Evolutionary conservation across 306 rosid species (phyloP).

Genomic region (Luffa acutangula): DNA sequence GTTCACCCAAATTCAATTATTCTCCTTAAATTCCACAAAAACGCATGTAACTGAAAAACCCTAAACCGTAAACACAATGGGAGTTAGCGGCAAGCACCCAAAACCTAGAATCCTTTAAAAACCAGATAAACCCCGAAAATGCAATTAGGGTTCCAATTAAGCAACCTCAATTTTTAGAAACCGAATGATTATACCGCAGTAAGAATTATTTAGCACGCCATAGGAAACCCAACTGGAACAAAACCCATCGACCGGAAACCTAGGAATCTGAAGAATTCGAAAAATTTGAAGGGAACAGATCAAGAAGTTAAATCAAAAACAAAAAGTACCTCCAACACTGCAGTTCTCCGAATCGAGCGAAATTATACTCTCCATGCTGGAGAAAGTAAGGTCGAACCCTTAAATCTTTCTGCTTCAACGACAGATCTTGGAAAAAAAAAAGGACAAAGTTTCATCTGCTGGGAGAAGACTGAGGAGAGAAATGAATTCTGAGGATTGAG

Average conservation of each 20-base stretch:
- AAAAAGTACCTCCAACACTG: constrained; percentile 22
- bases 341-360: constrained; percentile 17
- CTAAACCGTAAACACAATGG: not conserved
- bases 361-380: constrained; percentile 37
- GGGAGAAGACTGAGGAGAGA: not conserved
- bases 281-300: not conserved
- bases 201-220: too few species aligned
- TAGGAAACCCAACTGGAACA: not conserved
- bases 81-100: not conserved
- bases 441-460: not conserved
- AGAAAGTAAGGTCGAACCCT: constrained; percentile 8
- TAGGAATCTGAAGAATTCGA: not conserved
- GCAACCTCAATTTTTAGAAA: not conserved
- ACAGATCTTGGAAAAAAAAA: not conserved
- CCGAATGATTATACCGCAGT: not conserved
- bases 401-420: not conserved
- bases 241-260: not conserved
- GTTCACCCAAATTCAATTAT: not conserved
- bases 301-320: constrained; percentile 7
- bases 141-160: constrained; percentile 1
- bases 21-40: not conserved
- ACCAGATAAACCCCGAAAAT: not conserved
- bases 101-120: not conserved
- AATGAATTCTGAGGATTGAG: not conserved
- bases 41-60: not conserved